Percentiles rank a stretch among this genome's conserved stretches.
Evolutionary conservation across 345 rosid genomes (phyloP).

Genomic region (Microcos paniculata): DNA sequence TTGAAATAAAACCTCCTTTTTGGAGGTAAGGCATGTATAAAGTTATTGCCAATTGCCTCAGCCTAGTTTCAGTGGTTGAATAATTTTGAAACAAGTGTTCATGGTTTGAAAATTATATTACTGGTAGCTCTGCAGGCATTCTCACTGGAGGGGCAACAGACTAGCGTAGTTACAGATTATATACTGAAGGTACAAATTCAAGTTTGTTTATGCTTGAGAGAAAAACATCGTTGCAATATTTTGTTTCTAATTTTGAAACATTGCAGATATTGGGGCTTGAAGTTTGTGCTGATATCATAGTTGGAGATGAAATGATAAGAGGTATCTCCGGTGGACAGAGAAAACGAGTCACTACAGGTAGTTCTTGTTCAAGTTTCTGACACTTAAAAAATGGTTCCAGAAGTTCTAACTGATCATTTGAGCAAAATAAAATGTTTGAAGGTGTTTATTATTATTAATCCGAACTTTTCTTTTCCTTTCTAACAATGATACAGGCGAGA

Average conservation of each 20-base stretch:
- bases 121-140: background rate
- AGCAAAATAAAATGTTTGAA: background rate
- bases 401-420: background rate
- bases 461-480: background rate
- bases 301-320: slow-evolving; percentile 58
- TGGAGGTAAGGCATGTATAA: background rate
- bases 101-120: background rate
- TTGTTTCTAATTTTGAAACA: background rate
- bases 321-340: slow-evolving; percentile 73
- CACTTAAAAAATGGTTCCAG: background rate
- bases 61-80: background rate
- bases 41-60: background rate
- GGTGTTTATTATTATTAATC: background rate
- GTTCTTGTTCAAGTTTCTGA: background rate
- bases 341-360: slow-evolving; percentile 72
- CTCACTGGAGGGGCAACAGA: background rate
- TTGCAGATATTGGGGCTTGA: slow-evolving; percentile 58
- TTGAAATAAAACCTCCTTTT: background rate
- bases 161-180: background rate
- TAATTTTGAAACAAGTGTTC: background rate
- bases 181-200: background rate
- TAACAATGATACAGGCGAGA: slow-evolving; percentile 53
- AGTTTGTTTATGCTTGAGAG: background rate
- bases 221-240: background rate
- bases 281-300: slow-evolving; percentile 57